Evolutionary conservation across 2,329 filamentous ascomycete genomes (phyloP).

Genomic region (Hymenoscyphus occultus): DNA sequence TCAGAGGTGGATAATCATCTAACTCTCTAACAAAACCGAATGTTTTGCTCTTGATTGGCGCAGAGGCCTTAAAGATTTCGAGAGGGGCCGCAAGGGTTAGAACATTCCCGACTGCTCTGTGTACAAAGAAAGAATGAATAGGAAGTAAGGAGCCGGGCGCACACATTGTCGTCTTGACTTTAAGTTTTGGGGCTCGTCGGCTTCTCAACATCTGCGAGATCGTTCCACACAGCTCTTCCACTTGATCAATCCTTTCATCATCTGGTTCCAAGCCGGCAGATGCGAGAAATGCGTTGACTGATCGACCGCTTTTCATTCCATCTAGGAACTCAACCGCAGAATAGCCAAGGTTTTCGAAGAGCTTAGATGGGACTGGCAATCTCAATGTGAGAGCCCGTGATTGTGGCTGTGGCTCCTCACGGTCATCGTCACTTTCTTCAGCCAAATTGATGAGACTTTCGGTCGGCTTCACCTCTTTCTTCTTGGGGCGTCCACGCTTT

Average conservation of each 20-base stretch:
- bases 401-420: no score
- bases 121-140: background rate
- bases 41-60: background rate
- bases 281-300: background rate
- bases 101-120: background rate
- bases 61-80: background rate
- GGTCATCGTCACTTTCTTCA: background rate
- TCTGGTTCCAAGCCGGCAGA: background rate
- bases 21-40: slow-evolving; percentile 1
- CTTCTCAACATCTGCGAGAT: background rate
- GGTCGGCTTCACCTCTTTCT: background rate
- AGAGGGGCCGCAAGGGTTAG: background rate
- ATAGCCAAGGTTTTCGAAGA: background rate
- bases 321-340: background rate
- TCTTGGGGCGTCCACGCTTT: background rate
- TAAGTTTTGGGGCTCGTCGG: background rate
- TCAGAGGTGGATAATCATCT: background rate
- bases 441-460: background rate
- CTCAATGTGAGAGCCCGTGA: no score
- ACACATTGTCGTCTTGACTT: background rate
- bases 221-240: background rate
- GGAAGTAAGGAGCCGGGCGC: background rate
- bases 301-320: background rate
- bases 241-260: background rate
- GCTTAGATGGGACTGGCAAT: background rate